A percentile compares a stretch with the other conserved stretches of the same genome.
Conservation (phyloP, 306 rosid genomes). For the Vigna radiata region DNA sequence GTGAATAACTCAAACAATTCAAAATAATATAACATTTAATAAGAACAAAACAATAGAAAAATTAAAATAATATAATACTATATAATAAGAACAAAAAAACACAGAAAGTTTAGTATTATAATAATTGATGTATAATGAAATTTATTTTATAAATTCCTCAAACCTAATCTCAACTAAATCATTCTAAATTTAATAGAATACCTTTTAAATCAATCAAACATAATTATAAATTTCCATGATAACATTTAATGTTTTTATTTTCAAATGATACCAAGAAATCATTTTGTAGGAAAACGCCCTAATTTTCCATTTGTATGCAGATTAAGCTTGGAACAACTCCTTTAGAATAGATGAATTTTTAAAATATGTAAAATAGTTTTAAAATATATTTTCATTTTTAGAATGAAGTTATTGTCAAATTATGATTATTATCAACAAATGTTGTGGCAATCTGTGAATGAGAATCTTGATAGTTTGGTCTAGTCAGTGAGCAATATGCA, state of each 20-base stretch:
- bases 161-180: not conserved
- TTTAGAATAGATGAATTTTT: not conserved
- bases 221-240: not conserved
- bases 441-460: too few relatives aligned
- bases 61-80: not conserved
- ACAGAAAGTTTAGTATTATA: not conserved
- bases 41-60: not conserved
- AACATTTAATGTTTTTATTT: not conserved
- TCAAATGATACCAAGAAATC: not conserved
- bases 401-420: not conserved
- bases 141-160: not conserved
- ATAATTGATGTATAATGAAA: not conserved
- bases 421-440: not conserved
- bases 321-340: not conserved
- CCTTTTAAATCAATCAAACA: not conserved
- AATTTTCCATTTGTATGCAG: not conserved
- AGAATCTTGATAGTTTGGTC: too few relatives aligned
- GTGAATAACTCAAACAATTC: too few relatives aligned
- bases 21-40: not conserved
- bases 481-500: not conserved
- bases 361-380: not conserved
- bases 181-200: not conserved
- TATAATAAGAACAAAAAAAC: too few relatives aligned
- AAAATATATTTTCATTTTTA: not conserved
- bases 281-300: not conserved